These are phyloP conservation scores for Cryptococcus neoformans DNA, from an alignment of 1,284 basidiomycete species.

Conservation along the genomic window DNA sequence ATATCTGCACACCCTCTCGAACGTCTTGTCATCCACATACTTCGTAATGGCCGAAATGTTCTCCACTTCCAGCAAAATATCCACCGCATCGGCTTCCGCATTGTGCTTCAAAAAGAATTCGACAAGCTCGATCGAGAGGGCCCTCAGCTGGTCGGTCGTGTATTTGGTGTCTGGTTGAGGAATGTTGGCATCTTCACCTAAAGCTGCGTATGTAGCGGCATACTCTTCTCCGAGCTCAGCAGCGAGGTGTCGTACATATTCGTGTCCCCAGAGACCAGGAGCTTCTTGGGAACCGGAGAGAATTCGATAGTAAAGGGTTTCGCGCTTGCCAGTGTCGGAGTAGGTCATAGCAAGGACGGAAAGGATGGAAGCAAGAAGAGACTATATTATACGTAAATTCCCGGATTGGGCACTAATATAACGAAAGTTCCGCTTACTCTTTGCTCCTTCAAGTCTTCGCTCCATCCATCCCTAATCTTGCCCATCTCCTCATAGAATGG, in stretches of 20 bases:
- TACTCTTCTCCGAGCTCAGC: slow-evolving; percentile 97
- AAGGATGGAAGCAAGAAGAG: slow-evolving; percentile 95
- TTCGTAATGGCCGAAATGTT: slow-evolving; percentile 74
- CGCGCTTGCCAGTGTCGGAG: slow-evolving; percentile 91
- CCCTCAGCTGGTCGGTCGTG: slow-evolving; percentile 62
- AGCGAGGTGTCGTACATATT: slow-evolving; percentile 96
- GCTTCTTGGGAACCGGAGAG: slow-evolving; percentile 78
- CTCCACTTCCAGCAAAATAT: slow-evolving; percentile 92
- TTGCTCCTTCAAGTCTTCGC: slow-evolving; percentile 61
- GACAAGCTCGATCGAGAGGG: slow-evolving; percentile 80
- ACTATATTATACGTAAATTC: slow-evolving; percentile 52
- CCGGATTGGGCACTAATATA: not conserved
- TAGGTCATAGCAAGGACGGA: slow-evolving; percentile 99
- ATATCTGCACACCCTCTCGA: slow-evolving; percentile 90
- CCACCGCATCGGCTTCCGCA: slow-evolving; percentile 97
- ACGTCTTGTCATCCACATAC: slow-evolving; percentile 75
- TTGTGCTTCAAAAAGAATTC: slow-evolving; percentile 92
- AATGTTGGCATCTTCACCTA: slow-evolving; percentile 13
- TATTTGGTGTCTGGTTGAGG: slow-evolving; percentile 22
- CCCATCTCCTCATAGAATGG: slow-evolving; percentile 92
- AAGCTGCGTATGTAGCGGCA: slow-evolving; percentile 52
- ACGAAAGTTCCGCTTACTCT: slow-evolving; percentile 56
- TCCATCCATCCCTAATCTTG: slow-evolving; percentile 74
- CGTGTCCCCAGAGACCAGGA: slow-evolving; percentile 97
- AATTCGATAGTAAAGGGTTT: slow-evolving; percentile 88